phyloP scores from a whole-genome alignment of 1,139 yeast genomes.

The Yamadazyma conglobata region DNA sequence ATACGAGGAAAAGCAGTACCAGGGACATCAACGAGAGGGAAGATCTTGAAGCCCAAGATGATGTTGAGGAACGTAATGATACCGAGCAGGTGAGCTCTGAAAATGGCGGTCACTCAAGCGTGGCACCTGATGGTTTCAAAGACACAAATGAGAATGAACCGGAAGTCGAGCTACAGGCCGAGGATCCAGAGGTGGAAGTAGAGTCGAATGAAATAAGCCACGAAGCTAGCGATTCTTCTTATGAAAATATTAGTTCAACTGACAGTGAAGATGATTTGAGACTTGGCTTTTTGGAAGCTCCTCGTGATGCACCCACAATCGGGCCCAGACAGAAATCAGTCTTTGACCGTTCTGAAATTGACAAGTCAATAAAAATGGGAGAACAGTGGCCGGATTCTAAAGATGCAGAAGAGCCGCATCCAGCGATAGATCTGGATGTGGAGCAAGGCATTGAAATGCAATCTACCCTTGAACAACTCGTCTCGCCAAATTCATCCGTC shows the following conservation, averaged over 20 bases:
- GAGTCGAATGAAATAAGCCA: no score
- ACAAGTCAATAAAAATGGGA: conserved; percentile 10
- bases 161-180: conserved; percentile 1
- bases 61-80: not conserved
- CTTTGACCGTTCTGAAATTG: conserved; percentile 28
- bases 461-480: conserved; percentile 49
- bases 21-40: conserved; percentile 1
- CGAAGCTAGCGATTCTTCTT: conserved; percentile 2
- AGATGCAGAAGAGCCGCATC: conserved; percentile 7
- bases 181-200: not conserved
- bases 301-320: conserved; percentile 18
- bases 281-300: conserved; percentile 2
- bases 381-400: conserved; percentile 9
- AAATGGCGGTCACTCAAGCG: no score
- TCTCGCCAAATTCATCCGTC: conserved; percentile 48
- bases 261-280: not conserved
- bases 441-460: conserved; percentile 14
- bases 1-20: not conserved
- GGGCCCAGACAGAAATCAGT: conserved; percentile 38
- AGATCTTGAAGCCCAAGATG: not conserved
- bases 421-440: conserved; percentile 11
- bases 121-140: no score
- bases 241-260: conserved; percentile 1
- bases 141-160: not conserved
- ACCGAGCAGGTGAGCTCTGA: not conserved